phyloP scores from a whole-genome alignment of 139 green algal genomes.

The Tetraselmis chui region DNA sequence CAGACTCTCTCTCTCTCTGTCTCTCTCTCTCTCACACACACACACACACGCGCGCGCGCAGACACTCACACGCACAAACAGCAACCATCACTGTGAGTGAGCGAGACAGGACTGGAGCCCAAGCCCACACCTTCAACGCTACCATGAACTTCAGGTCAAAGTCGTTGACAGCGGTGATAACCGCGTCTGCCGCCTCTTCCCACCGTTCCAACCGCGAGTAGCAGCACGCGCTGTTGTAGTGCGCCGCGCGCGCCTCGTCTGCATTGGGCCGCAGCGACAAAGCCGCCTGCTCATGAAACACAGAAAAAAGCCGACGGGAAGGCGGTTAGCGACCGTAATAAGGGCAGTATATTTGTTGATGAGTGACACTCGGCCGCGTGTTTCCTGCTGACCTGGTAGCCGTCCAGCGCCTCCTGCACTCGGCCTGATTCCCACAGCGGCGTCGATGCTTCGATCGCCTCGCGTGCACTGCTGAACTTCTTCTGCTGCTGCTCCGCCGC shows the following conservation, averaged over 20 bases:
- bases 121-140: constrained; percentile 59
- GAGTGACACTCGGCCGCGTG: no score
- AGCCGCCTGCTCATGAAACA: no score
- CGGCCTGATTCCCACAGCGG: neutral
- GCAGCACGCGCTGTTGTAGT: constrained; percentile 89
- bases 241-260: constrained; percentile 78
- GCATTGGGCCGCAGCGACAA: constrained; percentile 61
- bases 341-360: no score
- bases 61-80: no score
- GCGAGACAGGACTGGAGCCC: no score
- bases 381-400: neutral
- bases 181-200: constrained; percentile 55
- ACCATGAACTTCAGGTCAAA: constrained; percentile 76
- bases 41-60: no score
- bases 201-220: constrained; percentile 70
- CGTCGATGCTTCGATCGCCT: neutral
- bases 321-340: no score
- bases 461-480: neutral
- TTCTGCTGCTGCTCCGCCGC: neutral
- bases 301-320: no score
- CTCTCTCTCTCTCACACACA: no score
- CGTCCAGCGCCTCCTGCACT: neutral
- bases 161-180: constrained; percentile 70
- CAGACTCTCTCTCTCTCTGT: no score
- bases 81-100: no score